Base-by-base conservation (phyloP, 2,329 filamentous ascomycete genomes). In the Xylaria sp. region DNA sequence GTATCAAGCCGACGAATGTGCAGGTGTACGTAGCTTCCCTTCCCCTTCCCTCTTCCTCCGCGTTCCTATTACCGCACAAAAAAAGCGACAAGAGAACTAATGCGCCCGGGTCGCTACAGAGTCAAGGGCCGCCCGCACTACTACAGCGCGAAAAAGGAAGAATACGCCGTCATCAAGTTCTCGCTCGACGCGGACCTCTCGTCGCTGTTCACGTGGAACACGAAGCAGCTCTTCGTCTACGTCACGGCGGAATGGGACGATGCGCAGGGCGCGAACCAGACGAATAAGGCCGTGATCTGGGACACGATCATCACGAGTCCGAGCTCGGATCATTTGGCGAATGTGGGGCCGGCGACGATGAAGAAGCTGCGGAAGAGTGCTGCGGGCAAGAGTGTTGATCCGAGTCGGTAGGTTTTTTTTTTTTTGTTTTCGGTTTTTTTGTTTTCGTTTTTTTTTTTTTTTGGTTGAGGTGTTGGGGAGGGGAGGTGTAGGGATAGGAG, bases 141-240 rank as follows among this genome's bases (percentile, higher is more conserved):
- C 82, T 96, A 97, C 80, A 90, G 87, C 66, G 80, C 83, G 55
- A 95, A 94, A 75, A 91, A 90, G 76, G 92, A 97, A 76, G 94
- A 99, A 77, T 97, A 97, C 75, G 94, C 93, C 68, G 86, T 94
- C 73, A 88, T 99, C 72, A 89, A 88, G 73, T 99, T 99, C 81
- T 90, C 92, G 70, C 83, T 99, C 61, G 89, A 96, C 71, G 89
- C 92, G 56, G 93, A 99, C 77, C 84, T 99, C 62, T 89, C 86
- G 62, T 88, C 88, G 49, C 90, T 99, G 68, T 97, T 97, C 83
- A 96, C 90, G 72, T 99, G 93, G 94, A 99, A 99, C 81, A 99
- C 95, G 18, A 99, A 99, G 76, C 91, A 97, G 77, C 79, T 99
- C 70, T 99, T 97, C 77, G 87, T 97, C 74, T 99, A 96, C 79